These are phyloP conservation scores for Limnanthes douglasii DNA, from an alignment of 345 rosid species.

Conservation along the genomic window DNA sequence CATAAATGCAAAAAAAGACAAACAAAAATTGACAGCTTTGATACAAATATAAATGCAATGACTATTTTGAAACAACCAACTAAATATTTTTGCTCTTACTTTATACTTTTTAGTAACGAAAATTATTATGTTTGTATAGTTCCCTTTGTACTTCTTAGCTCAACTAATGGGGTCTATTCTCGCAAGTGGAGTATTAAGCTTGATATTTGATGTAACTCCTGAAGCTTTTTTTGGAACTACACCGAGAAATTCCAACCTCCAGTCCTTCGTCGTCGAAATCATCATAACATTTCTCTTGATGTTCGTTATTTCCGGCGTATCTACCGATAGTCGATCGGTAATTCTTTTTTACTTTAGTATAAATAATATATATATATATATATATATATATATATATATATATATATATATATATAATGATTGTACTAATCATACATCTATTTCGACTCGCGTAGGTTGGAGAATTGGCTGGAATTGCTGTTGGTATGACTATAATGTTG, in stretches of 20 bases:
- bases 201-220: constrained; percentile 27
- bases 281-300: constrained; percentile 48
- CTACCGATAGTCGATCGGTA: constrained; percentile 37
- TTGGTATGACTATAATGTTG: constrained; percentile 51
- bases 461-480: constrained; percentile 33
- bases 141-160: constrained; percentile 33
- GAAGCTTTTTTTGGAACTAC: constrained; percentile 39
- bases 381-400: not conserved
- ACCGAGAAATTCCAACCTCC: constrained; percentile 33
- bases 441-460: constrained; percentile 11
- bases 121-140: constrained; percentile 16
- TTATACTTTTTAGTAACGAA: not conserved
- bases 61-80: not conserved
- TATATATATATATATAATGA: too few relatives aligned
- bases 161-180: constrained; percentile 41
- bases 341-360: not conserved
- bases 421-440: too few relatives aligned
- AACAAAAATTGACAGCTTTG: not conserved
- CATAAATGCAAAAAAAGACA: not conserved
- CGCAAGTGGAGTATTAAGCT: constrained; percentile 33
- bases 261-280: constrained; percentile 37
- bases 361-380: too few relatives aligned
- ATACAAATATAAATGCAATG: not conserved
- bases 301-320: constrained; percentile 47
- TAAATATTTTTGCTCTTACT: not conserved